A percentile compares a stretch with the other conserved stretches of the same genome.
Conservation (phyloP, 805 yeast genomes). For the Wickerhamomyces bovis region DNA sequence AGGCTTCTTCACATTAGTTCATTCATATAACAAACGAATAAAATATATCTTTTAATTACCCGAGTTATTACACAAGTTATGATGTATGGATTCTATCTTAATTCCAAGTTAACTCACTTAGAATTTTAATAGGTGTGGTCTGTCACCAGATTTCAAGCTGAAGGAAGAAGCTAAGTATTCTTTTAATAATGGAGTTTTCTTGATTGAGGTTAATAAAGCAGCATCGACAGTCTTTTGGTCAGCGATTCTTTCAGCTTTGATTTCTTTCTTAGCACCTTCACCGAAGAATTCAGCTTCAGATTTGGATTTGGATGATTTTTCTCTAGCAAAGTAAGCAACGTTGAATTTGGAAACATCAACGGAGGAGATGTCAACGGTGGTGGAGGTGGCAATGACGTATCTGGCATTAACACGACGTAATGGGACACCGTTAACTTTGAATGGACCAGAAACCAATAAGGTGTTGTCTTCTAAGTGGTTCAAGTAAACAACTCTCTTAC, state of each 20-base stretch:
- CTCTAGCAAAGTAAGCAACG: conserved; percentile 95
- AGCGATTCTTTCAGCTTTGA: conserved; percentile 89
- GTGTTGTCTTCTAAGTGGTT: conserved; percentile 98
- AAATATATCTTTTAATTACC: conserved; percentile 17
- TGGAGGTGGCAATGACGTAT: conserved; percentile 98
- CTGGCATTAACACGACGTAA: conserved; percentile 98
- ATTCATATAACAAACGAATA: conserved; percentile 19
- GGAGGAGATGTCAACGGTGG: conserved; percentile 72
- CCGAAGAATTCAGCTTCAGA: conserved; percentile 92
- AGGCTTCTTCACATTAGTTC: conserved; percentile 4
- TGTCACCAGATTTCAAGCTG: conserved; percentile 97
- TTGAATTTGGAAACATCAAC: conserved; percentile 88
- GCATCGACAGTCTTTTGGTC: conserved; percentile 97
- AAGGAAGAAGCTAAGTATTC: conserved; percentile 94
- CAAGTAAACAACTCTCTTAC: conserved; percentile 98
- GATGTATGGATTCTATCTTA: not conserved
- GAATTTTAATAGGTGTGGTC: conserved; percentile 96
- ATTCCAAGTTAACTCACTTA: conserved; percentile 37
- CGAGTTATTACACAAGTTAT: conserved; percentile 20
- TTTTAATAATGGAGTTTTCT: conserved; percentile 94
- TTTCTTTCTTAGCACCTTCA: conserved; percentile 72
- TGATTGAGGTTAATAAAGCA: conserved; percentile 86
- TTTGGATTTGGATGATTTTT: conserved; percentile 77
- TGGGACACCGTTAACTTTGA: conserved; percentile 99
- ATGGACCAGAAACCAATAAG: conserved; percentile 95